Evolutionary conservation across 192 early-diverging fungal species (phyloP).

Genomic region (Coemansia brasiliensis): DNA sequence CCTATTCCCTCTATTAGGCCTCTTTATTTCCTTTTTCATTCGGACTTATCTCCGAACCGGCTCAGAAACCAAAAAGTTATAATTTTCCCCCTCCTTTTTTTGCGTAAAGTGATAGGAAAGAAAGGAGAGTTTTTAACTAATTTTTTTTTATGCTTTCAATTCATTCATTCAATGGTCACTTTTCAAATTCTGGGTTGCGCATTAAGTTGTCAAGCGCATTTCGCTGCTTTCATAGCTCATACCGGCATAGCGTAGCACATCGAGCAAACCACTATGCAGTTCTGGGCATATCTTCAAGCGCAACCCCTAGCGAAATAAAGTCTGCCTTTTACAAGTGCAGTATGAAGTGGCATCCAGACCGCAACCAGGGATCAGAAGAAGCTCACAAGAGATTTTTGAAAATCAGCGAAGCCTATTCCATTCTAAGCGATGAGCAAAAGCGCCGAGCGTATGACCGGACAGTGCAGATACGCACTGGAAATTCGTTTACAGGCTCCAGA

Average conservation of each 20-base stretch:
- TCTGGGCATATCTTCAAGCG: slow-evolving; percentile 25
- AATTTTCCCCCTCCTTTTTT: background rate
- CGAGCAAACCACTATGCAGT: slow-evolving; percentile 40
- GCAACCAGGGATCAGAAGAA: slow-evolving; percentile 65
- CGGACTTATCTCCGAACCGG: slow-evolving; percentile 59
- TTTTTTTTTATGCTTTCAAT: slow-evolving; percentile 6
- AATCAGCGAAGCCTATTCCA: slow-evolving; percentile 86
- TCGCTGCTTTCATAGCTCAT: slow-evolving; percentile 20
- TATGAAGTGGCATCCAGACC: slow-evolving; percentile 83
- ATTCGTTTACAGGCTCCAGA: slow-evolving; percentile 4
- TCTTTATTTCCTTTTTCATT: slow-evolving; percentile 81
- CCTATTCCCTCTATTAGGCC: slow-evolving; percentile 71
- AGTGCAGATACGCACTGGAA: slow-evolving; percentile 23
- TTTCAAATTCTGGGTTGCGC: background rate
- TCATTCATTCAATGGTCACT: background rate
- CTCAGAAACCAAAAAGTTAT: background rate
- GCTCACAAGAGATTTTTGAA: slow-evolving; percentile 72
- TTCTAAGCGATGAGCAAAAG: slow-evolving; percentile 69
- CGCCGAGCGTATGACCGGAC: slow-evolving; percentile 78
- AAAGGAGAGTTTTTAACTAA: too few relatives aligned
- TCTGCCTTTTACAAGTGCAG: slow-evolving; percentile 45
- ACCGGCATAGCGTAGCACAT: slow-evolving; percentile 12
- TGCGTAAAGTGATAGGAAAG: too few relatives aligned
- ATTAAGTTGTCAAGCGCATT: background rate
- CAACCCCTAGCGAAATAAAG: slow-evolving; percentile 43